Percentiles rank a stretch among this genome's conserved stretches.
Conservation (phyloP, 2,329 filamentous ascomycete genomes). For the Incumbomyces delicatus region DNA sequence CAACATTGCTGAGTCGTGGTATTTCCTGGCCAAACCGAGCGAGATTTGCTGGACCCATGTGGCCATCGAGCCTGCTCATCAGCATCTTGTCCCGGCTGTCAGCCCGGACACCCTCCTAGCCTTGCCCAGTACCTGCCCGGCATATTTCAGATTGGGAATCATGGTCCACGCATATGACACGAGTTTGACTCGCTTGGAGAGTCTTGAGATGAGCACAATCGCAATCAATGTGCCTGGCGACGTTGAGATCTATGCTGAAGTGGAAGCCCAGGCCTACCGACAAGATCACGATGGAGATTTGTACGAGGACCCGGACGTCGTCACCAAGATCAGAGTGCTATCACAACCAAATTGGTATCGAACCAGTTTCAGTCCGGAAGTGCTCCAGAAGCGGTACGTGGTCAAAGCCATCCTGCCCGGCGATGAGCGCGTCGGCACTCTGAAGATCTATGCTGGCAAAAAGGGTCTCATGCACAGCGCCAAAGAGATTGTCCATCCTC, state of each 20-base stretch:
- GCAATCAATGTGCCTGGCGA: conserved; percentile 81
- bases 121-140: conserved; percentile 73
- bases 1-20: conserved; percentile 73
- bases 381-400: conserved; percentile 69
- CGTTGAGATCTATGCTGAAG: conserved; percentile 83
- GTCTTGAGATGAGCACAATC: conserved; percentile 85
- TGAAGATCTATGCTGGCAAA: conserved; percentile 91
- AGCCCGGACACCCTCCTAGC: conserved; percentile 77
- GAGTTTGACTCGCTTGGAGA: conserved; percentile 72
- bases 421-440: conserved; percentile 75
- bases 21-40: conserved; percentile 80
- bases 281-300: conserved; percentile 80
- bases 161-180: conserved; percentile 88
- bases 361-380: conserved; percentile 35
- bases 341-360: conserved; percentile 86
- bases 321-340: conserved; percentile 73
- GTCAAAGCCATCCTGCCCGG: conserved; percentile 86
- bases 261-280: conserved; percentile 72
- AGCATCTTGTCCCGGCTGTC: conserved; percentile 84
- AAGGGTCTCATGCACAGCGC: conserved; percentile 95
- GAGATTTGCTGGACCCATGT: conserved; percentile 96
- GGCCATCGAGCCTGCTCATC: conserved; percentile 74
- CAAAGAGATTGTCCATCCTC: conserved; percentile 86
- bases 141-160: conserved; percentile 74
- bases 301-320: conserved; percentile 76